Base-by-base conservation (phyloP, 192 early-diverging fungal genomes). In the Lobosporangium transversale region DNA sequence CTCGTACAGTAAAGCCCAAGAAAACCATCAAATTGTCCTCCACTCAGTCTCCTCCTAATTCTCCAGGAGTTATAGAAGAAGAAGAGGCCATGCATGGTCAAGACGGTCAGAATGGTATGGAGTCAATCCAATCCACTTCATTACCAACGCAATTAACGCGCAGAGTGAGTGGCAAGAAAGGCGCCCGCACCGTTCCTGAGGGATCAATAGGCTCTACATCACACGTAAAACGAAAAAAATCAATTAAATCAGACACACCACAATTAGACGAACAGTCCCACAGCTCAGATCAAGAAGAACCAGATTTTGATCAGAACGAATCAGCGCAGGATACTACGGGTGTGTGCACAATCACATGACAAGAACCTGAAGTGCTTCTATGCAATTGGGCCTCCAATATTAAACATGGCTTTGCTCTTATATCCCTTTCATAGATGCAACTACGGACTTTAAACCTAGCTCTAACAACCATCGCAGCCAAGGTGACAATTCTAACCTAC, bases 201-300 rank as follows among this genome's bases (percentile, higher is more conserved):
- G 59, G 36, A 44, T 58, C 18, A 49, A 51, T 23, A 27, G 31
- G 29, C 11, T 33, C 48, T n/a, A 32, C 57, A 45, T 59, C 66
- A 15, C 32, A 24, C 27, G 40, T 14, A 50, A 68, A 68, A 35
- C 51, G 66, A 24, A 51, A 47, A 53, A 68, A 68, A 30, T 11
- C 45, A 3, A 15, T 20, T 9, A 60, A 59, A 35, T 36, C 50
- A 32, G 58, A 53, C 3, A 20, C 50, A 35, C 32, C 20, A 8
- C 52, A 30, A 10, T 18, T 10, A 10, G 51, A 65, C 20, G 52
- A 35, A 21, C 15, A 50, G 21, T 43, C 21, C 2, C 33, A 50
- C 20, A 31, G 12, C 17, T 26, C 29, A 7, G 62, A 54, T 65
- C 50, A 53, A 43, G 7, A 9, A 21, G 42, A 26, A 45, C 29